Evolutionary conservation across 176 grass and related monocot genomes (phyloP).

Genomic region (Raddia guianensis): DNA sequence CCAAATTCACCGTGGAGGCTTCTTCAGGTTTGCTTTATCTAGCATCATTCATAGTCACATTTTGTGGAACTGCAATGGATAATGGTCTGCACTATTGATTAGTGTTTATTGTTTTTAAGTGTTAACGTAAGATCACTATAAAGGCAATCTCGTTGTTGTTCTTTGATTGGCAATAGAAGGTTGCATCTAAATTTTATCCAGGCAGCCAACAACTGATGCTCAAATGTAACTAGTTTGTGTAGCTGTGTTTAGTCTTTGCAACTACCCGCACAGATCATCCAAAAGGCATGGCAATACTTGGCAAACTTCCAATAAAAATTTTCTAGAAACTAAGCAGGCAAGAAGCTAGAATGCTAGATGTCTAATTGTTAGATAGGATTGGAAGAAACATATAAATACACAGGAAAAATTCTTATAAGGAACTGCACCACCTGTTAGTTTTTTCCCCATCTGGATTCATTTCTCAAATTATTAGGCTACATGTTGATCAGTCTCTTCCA

Average conservation of each 20-base stretch:
- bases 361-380: slow-evolving; percentile 15
- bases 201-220: neutral
- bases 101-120: neutral
- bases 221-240: slow-evolving; percentile 16
- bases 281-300: neutral
- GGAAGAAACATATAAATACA: neutral
- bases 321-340: neutral
- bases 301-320: neutral
- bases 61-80: neutral
- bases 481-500: neutral
- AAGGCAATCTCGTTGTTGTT: neutral
- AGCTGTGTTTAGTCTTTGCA: neutral
- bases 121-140: neutral
- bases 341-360: neutral
- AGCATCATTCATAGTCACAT: neutral
- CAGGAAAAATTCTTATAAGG: neutral
- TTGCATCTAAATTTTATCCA: slow-evolving; percentile 4
- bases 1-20: slow-evolving; percentile 65
- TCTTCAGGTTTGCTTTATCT: slow-evolving; percentile 57
- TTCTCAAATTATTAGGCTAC: neutral
- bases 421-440: slow-evolving; percentile 11
- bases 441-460: neutral
- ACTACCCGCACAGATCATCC: neutral
- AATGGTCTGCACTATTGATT: neutral
- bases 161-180: slow-evolving; percentile 11